These are phyloP conservation scores for Microbotryomycetes sp. DNA, from an alignment of 1,284 basidiomycete genomes.

Conservation along the genomic window DNA sequence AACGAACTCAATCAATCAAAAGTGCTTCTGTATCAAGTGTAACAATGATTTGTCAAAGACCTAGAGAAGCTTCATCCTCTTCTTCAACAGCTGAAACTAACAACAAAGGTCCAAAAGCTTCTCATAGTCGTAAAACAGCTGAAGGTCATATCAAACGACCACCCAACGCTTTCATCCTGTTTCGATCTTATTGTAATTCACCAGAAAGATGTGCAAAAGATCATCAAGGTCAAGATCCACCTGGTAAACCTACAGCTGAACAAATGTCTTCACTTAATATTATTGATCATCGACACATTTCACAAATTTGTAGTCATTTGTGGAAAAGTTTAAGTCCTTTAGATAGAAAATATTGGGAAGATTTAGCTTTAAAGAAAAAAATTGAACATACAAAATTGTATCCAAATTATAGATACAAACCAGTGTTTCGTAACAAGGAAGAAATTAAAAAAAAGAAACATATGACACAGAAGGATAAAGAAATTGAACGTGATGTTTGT, in stretches of 20 bases:
- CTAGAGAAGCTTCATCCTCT: neutral
- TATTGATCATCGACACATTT: slow-evolving; percentile 40
- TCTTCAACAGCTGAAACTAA: neutral
- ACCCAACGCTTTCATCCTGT: slow-evolving; percentile 91
- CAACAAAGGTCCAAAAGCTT: slow-evolving; percentile 5
- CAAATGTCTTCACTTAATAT: slow-evolving; percentile 29
- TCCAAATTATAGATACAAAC: slow-evolving; percentile 39
- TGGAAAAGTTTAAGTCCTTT: slow-evolving; percentile 35
- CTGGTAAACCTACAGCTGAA: slow-evolving; percentile 26
- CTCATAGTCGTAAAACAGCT: slow-evolving; percentile 29
- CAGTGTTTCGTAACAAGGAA: slow-evolving; percentile 32
- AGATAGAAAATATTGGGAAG: slow-evolving; percentile 38
- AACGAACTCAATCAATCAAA: no score
- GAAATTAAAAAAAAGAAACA: slow-evolving; percentile 19
- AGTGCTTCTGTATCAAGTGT: no score
- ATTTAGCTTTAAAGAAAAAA: slow-evolving; percentile 36
- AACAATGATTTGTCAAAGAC: no score
- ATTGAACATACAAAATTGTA: slow-evolving; percentile 34
- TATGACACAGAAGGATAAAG: slow-evolving; percentile 12
- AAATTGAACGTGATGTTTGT: slow-evolving; percentile 16
- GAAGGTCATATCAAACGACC: slow-evolving; percentile 76
- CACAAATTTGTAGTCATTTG: slow-evolving; percentile 37
- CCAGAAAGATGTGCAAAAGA: slow-evolving; percentile 49
- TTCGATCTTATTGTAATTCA: slow-evolving; percentile 78
- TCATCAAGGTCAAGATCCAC: slow-evolving; percentile 65